Percentiles rank a stretch among this genome's conserved stretches.
phyloP scores from a whole-genome alignment of 1,284 basidiomycete genomes.

The Sphagnurus paluster region DNA sequence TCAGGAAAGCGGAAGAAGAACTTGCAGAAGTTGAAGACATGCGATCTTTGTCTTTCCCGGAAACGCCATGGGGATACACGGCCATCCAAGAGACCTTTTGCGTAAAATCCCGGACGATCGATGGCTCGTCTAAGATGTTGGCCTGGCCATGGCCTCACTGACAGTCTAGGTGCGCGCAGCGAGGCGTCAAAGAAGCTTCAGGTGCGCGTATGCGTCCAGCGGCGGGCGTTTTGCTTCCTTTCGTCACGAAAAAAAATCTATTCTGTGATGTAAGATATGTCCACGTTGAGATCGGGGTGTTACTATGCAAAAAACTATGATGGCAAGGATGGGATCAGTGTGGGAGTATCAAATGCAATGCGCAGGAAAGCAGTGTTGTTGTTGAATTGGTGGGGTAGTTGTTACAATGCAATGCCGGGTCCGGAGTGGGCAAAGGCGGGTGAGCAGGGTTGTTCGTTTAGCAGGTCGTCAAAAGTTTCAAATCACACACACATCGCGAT shows the following conservation, averaged over 20 bases:
- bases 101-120: not conserved
- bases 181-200: too few species aligned
- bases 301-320: conserved; percentile 23
- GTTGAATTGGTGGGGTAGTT: not conserved
- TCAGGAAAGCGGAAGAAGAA: too few species aligned
- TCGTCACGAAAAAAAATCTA: conserved; percentile 17
- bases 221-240: not conserved
- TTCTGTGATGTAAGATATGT: conserved; percentile 24
- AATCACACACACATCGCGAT: not conserved
- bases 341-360: conserved; percentile 20
- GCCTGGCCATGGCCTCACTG: too few species aligned
- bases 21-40: too few species aligned
- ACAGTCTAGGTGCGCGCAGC: too few species aligned
- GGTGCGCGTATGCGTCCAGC: too few species aligned
- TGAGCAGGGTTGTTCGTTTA: not conserved
- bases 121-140: too few species aligned
- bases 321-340: conserved; percentile 16
- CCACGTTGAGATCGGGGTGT: conserved; percentile 18
- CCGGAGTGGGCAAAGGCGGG: not conserved
- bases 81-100: not conserved
- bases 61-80: not conserved
- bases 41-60: not conserved
- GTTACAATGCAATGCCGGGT: conserved; percentile 17
- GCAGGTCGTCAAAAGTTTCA: too few species aligned
- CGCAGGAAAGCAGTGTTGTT: conserved; percentile 14